These are phyloP conservation scores for Ophiocordyceps robertsii DNA, from an alignment of 2,329 filamentous ascomycete genomes.

Conservation along the genomic window DNA sequence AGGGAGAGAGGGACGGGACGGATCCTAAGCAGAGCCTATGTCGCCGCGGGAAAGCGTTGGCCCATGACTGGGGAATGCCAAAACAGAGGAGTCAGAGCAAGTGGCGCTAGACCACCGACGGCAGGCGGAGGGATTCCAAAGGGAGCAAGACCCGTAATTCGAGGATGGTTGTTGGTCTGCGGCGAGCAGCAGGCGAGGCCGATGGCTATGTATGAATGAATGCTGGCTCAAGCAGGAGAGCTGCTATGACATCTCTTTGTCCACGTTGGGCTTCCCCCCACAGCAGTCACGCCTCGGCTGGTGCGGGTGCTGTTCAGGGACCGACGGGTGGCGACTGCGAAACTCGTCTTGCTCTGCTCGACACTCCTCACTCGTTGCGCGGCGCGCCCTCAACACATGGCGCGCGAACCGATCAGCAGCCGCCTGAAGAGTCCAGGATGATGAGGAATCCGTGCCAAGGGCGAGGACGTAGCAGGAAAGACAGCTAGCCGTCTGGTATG, in stretches of 20 bases:
- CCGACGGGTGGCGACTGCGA: background rate
- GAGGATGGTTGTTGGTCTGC: background rate
- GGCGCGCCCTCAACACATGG: constrained; percentile 1
- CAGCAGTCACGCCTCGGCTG: too few species aligned
- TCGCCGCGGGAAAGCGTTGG: constrained; percentile 2
- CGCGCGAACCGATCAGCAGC: background rate
- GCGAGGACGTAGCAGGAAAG: background rate
- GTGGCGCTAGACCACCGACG: background rate
- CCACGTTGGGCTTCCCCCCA: too few species aligned
- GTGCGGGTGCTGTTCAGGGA: background rate
- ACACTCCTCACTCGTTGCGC: background rate
- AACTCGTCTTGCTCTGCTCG: background rate
- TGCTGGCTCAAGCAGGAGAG: too few species aligned
- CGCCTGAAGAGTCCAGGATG: background rate
- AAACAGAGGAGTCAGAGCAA: background rate
- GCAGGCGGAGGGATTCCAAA: background rate
- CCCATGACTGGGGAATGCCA: constrained; percentile 4
- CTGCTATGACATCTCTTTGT: too few species aligned
- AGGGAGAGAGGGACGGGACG: background rate
- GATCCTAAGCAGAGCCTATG: background rate
- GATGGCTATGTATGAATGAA: too few species aligned
- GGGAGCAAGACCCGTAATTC: background rate
- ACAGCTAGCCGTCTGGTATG: background rate
- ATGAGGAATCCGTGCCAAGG: background rate
- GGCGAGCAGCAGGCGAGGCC: too few species aligned